phyloP scores from a whole-genome alignment of 108 stramenopile genomes.

The Nitzschia palea region DNA sequence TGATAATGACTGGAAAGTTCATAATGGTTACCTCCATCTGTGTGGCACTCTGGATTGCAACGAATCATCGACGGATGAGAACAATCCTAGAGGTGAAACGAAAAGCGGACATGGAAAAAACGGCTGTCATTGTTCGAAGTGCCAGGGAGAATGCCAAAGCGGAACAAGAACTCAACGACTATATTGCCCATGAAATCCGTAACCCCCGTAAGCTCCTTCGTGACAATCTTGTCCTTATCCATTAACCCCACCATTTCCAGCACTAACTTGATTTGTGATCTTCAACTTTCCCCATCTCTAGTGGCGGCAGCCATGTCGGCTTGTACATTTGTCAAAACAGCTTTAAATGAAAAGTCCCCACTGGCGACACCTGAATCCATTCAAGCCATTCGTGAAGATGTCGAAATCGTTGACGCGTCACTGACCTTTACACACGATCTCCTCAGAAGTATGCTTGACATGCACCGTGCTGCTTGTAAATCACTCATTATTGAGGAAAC shows the following conservation, averaged over 20 bases:
- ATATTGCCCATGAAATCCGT: conserved; percentile 20
- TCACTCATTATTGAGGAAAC: conserved; percentile 22
- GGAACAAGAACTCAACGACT: conserved; percentile 58
- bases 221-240: too few species aligned
- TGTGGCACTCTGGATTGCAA: conserved; percentile 23
- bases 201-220: too few species aligned
- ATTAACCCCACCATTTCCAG: too few species aligned
- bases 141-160: conserved; percentile 39
- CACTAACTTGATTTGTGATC: not conserved
- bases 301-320: conserved; percentile 62
- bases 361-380: not conserved
- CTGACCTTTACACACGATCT: conserved; percentile 53
- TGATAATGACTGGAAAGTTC: conserved; percentile 25
- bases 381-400: conserved; percentile 34
- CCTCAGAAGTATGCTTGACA: conserved; percentile 46
- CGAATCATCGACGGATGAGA: not conserved
- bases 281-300: not conserved
- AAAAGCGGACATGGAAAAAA: conserved; percentile 40
- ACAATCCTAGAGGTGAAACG: conserved; percentile 17
- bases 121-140: conserved; percentile 38
- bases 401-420: conserved; percentile 34
- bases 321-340: conserved; percentile 36
- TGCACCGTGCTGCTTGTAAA: conserved; percentile 46
- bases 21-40: conserved; percentile 18
- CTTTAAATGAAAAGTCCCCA: conserved; percentile 8